These are phyloP conservation scores for Tricholoma sp. DNA, from an alignment of 768 basidiomycete genomes.

Conservation along the genomic window DNA sequence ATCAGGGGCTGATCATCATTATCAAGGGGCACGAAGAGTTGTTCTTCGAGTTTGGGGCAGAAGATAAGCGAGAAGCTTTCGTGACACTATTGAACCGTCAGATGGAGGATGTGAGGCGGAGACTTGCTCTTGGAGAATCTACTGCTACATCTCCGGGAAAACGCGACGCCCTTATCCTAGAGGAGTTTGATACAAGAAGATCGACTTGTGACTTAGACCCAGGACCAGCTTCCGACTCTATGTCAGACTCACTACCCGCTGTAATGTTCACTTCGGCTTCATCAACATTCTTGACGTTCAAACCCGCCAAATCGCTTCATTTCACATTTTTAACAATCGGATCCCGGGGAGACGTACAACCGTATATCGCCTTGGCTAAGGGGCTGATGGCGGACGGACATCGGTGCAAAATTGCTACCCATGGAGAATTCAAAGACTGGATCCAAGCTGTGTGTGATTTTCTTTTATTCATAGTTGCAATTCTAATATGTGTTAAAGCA, in stretches of 20 bases:
- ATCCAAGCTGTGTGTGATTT: slow-evolving; percentile 74
- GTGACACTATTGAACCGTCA: slow-evolving; percentile 71
- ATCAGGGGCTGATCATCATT: slow-evolving; percentile 84
- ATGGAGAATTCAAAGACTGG: slow-evolving; percentile 94
- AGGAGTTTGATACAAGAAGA: slow-evolving; percentile 68
- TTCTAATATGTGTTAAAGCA: slow-evolving; percentile 43
- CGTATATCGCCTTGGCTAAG: slow-evolving; percentile 94
- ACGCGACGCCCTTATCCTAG: slow-evolving; percentile 73
- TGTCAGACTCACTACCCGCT: slow-evolving; percentile 74
- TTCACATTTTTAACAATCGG: slow-evolving; percentile 97
- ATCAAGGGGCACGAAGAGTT: slow-evolving; percentile 96
- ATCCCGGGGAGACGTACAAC: slow-evolving; percentile 95
- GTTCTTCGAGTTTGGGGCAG: slow-evolving; percentile 89
- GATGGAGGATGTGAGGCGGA: slow-evolving; percentile 64
- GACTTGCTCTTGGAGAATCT: slow-evolving; percentile 40
- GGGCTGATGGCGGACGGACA: slow-evolving; percentile 90
- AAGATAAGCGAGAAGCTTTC: slow-evolving; percentile 78
- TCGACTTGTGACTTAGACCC: slow-evolving; percentile 36
- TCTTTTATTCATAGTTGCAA: slow-evolving; percentile 1
- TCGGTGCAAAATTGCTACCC: slow-evolving; percentile 85
- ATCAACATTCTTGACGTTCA: slow-evolving; percentile 95
- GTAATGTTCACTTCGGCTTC: slow-evolving; percentile 97
- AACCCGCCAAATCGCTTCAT: slow-evolving; percentile 76
- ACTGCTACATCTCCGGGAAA: slow-evolving; percentile 44
- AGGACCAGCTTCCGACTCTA: slow-evolving; percentile 43